These are phyloP conservation scores for Achaetomiella virescens DNA, from an alignment of 495 filamentous ascomycete genomes.

Conservation along the genomic window DNA sequence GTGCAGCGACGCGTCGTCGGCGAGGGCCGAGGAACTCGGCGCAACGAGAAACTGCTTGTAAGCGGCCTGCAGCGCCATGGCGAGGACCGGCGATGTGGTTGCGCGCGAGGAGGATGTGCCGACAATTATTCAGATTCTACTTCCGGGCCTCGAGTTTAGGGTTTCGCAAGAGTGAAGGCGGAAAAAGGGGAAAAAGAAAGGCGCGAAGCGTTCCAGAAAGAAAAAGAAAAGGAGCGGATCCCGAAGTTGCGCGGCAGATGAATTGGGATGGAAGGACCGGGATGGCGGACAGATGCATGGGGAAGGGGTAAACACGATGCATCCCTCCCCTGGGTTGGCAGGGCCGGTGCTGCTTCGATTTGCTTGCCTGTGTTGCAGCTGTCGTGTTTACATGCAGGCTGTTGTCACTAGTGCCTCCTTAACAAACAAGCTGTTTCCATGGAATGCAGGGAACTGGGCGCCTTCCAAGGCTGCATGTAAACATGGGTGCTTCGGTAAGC, in stretches of 20 bases:
- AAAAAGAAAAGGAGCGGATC: conserved; percentile 9
- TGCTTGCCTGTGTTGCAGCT: not conserved
- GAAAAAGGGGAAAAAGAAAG: conserved; percentile 1
- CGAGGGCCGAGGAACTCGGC: conserved; percentile 59
- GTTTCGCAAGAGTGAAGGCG: conserved; percentile 2
- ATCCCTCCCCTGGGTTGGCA: conserved; percentile 8
- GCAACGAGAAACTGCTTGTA: conserved; percentile 76
- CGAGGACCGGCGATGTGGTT: not conserved
- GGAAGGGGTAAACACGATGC: conserved; percentile 15
- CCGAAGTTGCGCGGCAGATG: not conserved
- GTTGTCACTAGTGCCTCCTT: conserved; percentile 9
- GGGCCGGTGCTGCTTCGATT: not conserved
- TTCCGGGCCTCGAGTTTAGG: not conserved
- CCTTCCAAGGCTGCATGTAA: not conserved
- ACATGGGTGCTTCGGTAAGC: not conserved
- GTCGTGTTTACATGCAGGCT: conserved; percentile 1
- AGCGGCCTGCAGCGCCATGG: conserved; percentile 34
- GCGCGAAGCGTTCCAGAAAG: not conserved
- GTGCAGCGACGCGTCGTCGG: conserved; percentile 67
- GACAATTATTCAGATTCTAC: not conserved
- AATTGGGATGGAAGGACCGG: conserved; percentile 6
- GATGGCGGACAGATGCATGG: conserved; percentile 18
- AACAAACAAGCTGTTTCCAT: conserved; percentile 1
- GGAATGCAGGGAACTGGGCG: not conserved
- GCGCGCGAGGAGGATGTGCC: not conserved